Evolutionary conservation across 768 basidiomycete species (phyloP).

Genomic region (Scleroderma bovista): DNA sequence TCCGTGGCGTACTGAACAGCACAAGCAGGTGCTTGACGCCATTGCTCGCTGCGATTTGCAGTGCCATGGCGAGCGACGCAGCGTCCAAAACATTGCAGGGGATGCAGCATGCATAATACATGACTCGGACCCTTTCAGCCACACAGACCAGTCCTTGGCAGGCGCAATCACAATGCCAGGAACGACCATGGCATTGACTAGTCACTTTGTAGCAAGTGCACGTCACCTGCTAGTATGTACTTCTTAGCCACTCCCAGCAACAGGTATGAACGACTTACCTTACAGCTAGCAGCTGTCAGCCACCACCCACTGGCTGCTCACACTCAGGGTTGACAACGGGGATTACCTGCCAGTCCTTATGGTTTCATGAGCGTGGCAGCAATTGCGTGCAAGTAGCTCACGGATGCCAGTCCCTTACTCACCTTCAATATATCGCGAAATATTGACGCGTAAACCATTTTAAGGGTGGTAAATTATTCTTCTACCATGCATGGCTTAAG

Average conservation of each 20-base stretch:
- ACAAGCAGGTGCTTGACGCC: constrained; percentile 2
- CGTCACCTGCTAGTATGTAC: constrained; percentile 10
- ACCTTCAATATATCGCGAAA: background rate
- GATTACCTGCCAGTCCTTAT: constrained; percentile 24
- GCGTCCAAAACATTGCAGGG: background rate
- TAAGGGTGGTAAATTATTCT: background rate
- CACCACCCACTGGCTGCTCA: constrained; percentile 8
- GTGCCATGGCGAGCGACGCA: background rate
- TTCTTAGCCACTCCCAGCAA: constrained; percentile 10
- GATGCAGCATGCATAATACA: background rate
- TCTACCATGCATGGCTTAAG: background rate
- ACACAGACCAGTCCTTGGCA: background rate
- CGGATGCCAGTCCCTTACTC: background rate
- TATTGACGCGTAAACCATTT: background rate
- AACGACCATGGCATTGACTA: background rate
- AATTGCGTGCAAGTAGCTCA: background rate
- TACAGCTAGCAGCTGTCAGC: constrained; percentile 10
- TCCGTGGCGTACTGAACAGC: constrained; percentile 17
- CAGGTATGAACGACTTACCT: constrained; percentile 11
- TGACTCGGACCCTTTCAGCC: constrained; percentile 1
- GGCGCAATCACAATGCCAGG: background rate
- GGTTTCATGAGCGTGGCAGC: constrained; percentile 16
- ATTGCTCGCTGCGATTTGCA: background rate
- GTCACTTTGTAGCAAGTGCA: background rate
- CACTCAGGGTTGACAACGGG: constrained; percentile 26